These are phyloP conservation scores for Hortiboletus flavorubellus DNA, from an alignment of 768 basidiomycete species.

Conservation along the genomic window DNA sequence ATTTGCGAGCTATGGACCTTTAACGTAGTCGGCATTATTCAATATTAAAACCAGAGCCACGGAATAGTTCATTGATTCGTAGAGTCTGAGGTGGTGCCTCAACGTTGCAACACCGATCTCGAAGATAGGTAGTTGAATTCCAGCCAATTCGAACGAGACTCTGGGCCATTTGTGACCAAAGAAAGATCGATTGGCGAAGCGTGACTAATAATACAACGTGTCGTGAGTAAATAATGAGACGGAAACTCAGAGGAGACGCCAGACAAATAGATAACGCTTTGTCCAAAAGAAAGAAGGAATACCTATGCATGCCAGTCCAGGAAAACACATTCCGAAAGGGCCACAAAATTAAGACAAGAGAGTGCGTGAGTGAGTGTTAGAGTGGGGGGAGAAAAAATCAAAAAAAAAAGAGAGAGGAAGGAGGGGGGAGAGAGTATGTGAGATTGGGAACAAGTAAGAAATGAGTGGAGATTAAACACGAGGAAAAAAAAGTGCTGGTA, in stretches of 20 bases:
- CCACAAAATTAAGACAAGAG: neutral
- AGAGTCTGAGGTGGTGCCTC: too few relatives aligned
- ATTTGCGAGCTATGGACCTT: too few relatives aligned
- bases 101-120: too few relatives aligned
- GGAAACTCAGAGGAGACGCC: neutral
- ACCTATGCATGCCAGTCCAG: neutral
- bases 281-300: neutral
- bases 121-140: too few relatives aligned
- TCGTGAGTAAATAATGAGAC: neutral
- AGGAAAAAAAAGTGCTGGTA: neutral
- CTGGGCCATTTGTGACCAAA: neutral
- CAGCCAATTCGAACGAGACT: neutral
- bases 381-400: neutral
- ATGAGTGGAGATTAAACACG: neutral
- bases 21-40: too few relatives aligned
- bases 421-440: neutral
- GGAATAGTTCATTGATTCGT: too few relatives aligned
- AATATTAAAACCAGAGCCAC: too few relatives aligned
- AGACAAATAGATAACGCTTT: neutral
- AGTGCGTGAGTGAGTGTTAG: neutral
- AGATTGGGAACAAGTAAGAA: neutral
- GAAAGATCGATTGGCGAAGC: neutral
- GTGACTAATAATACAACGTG: neutral
- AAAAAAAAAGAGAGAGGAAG: neutral
- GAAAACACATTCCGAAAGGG: neutral